Conservation (phyloP, 2,329 filamentous ascomycete genomes). For the Huntiella savannae region DNA sequence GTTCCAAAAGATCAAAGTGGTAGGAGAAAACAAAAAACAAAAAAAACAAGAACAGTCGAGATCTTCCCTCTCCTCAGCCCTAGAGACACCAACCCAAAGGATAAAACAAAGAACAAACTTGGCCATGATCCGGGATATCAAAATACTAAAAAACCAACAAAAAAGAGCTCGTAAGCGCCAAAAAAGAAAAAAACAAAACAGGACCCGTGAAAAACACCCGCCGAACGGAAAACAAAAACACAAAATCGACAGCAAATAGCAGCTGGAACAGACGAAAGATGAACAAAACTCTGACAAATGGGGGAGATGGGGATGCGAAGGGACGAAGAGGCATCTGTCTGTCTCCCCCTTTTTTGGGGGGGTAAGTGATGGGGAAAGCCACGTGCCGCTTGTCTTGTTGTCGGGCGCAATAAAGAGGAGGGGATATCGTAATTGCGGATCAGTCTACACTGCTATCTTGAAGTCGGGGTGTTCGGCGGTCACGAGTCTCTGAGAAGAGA, state of each 20-base stretch:
- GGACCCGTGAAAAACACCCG: too few species aligned
- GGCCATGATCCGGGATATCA: neutral
- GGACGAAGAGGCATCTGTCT: neutral
- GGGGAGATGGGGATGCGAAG: neutral
- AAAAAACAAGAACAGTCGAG: neutral
- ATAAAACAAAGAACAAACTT: slow-evolving; percentile 1
- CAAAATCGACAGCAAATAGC: neutral
- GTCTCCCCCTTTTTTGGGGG: too few species aligned
- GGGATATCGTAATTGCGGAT: too few species aligned
- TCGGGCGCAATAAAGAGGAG: too few species aligned
- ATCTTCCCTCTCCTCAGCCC: neutral
- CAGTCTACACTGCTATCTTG: too few species aligned
- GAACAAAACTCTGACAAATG: neutral
- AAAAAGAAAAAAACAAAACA: neutral
- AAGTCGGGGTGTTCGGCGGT: too few species aligned
- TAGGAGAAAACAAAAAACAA: neutral
- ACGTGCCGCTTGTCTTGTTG: too few species aligned
- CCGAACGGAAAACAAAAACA: neutral
- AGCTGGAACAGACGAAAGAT: neutral
- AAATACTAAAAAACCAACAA: neutral
- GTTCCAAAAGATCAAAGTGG: neutral
- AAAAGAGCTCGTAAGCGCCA: neutral
- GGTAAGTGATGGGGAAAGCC: neutral
- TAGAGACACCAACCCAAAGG: neutral
- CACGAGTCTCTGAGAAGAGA: slow-evolving; percentile 9